Conservation (phyloP, 805 yeast species). For the Cyberlindnera nakhonratchasimensis region DNA sequence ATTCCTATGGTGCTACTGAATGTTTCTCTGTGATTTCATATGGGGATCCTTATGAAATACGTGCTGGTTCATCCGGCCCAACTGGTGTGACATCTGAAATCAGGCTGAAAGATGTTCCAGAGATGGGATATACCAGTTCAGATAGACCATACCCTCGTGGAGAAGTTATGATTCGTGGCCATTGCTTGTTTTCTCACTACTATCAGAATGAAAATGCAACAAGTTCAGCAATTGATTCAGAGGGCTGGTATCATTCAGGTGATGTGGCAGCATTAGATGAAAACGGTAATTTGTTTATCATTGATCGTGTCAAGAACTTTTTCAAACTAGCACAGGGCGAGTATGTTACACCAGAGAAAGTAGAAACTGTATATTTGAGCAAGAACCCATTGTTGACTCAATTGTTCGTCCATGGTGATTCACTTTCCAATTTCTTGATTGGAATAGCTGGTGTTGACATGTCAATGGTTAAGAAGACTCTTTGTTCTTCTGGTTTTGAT, state of each 20-base stretch:
- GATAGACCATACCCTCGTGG: conserved; percentile 43
- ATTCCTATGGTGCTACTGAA: conserved; percentile 65
- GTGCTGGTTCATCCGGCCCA: conserved; percentile 49
- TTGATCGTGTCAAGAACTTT: conserved; percentile 66
- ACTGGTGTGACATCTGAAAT: conserved; percentile 45
- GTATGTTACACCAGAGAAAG: conserved; percentile 61
- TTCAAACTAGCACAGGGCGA: conserved; percentile 54
- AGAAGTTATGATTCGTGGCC: conserved; percentile 52
- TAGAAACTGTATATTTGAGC: conserved; percentile 53
- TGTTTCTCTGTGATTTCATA: conserved; percentile 45
- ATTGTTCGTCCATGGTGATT: conserved; percentile 54
- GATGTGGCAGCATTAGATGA: conserved; percentile 47
- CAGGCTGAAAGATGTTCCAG: conserved; percentile 50
- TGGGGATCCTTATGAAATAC: conserved; percentile 36
- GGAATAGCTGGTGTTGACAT: conserved; percentile 53
- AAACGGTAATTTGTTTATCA: conserved; percentile 48
- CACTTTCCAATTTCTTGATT: conserved; percentile 45
- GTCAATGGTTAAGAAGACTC: conserved; percentile 15
- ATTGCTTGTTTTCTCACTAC: conserved; percentile 38
- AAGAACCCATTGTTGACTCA: conserved; percentile 41
- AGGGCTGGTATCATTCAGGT: conserved; percentile 54
- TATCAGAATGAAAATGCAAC: conserved; percentile 24
- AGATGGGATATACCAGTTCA: conserved; percentile 47
- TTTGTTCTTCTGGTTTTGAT: background rate
- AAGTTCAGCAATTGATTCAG: conserved; percentile 36